Conservation (phyloP, 768 basidiomycete genomes). For the Nevesoporus exiguus region DNA sequence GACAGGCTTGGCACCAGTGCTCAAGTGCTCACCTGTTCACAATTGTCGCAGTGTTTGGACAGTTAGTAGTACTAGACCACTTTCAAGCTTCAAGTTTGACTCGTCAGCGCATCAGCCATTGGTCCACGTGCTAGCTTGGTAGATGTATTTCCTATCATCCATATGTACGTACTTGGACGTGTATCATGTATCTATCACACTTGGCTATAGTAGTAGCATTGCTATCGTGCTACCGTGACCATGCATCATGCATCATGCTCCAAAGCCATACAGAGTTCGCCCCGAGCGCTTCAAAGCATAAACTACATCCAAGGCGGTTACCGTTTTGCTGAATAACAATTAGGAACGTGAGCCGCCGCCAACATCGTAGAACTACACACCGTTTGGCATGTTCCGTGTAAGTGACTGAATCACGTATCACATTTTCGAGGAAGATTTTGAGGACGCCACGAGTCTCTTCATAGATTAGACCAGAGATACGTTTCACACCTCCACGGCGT, state of each 20-base stretch:
- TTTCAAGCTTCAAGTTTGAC: too few relatives aligned
- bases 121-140: not conserved
- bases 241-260: constrained; percentile 46
- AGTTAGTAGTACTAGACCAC: too few relatives aligned
- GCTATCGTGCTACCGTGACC: not conserved
- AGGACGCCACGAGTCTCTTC: too few relatives aligned
- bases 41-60: too few relatives aligned
- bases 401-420: too few relatives aligned
- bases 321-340: constrained; percentile 51
- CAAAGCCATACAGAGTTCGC: constrained; percentile 79
- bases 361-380: constrained; percentile 13
- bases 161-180: not conserved
- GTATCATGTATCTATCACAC: not conserved
- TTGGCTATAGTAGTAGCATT: constrained; percentile 6
- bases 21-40: not conserved
- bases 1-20: too few relatives aligned
- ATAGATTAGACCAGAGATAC: too few relatives aligned
- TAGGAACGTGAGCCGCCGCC: not conserved
- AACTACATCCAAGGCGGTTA: constrained; percentile 86
- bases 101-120: not conserved
- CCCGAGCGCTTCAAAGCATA: constrained; percentile 71
- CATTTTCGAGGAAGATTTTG: too few relatives aligned
- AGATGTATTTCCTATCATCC: too few relatives aligned
- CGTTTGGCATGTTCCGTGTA: constrained; percentile 71
- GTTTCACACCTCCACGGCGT: too few relatives aligned